Conservation (phyloP, 441 rosid genomes). For the Syzygium malaccense region DNA sequence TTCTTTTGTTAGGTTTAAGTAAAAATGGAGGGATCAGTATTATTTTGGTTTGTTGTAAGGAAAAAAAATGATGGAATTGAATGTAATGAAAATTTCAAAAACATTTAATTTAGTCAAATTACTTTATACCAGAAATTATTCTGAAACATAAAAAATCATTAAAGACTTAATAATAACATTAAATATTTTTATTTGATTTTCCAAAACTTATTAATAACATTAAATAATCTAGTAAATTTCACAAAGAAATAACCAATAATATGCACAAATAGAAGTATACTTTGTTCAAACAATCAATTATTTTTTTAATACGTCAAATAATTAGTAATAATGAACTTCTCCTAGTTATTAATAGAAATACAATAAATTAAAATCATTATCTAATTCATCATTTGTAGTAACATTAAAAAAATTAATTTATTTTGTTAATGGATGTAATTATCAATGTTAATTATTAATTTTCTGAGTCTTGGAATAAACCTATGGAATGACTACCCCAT, state of each 20-base stretch:
- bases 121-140: neutral
- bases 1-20: neutral
- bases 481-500: too few species aligned
- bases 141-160: neutral
- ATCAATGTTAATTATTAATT: too few species aligned
- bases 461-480: too few species aligned
- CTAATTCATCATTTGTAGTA: too few species aligned
- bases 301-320: neutral
- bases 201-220: neutral
- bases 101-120: neutral
- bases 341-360: neutral
- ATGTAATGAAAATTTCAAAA: neutral
- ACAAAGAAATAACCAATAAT: neutral
- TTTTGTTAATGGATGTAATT: too few species aligned
- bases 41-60: neutral
- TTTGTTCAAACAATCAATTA: neutral
- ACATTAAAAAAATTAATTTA: too few species aligned
- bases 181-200: neutral
- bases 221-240: neutral
- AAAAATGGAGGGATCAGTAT: neutral
- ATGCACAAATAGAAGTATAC: neutral
- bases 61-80: neutral
- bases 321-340: neutral
- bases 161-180: neutral
- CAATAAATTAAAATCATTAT: neutral